These are phyloP conservation scores for Filobasidium floriforme DNA, from an alignment of 768 basidiomycete genomes.

Conservation along the genomic window DNA sequence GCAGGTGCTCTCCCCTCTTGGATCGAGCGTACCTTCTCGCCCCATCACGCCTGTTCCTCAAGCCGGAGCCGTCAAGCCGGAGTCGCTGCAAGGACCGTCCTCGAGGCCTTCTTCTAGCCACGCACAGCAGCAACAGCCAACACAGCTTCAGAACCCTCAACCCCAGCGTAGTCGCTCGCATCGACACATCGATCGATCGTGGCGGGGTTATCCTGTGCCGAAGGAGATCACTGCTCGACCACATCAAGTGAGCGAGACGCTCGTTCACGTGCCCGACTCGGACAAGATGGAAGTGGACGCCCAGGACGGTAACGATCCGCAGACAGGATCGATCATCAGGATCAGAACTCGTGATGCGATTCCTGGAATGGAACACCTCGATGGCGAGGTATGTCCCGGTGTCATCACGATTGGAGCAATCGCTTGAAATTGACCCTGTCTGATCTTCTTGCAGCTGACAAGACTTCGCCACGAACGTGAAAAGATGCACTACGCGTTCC, in stretches of 20 bases:
- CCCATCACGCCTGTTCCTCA: not conserved
- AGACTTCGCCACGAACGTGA: slow-evolving; percentile 16
- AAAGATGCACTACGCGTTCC: slow-evolving; percentile 16
- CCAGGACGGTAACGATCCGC: not conserved
- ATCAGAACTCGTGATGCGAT: not conserved
- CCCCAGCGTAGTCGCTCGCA: not conserved
- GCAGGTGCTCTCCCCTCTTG: not conserved
- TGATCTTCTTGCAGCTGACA: slow-evolving; percentile 11
- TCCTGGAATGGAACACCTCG: not conserved
- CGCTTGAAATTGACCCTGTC: not conserved
- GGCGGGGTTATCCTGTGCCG: not conserved
- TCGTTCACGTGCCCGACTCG: not conserved
- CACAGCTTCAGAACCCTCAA: not conserved
- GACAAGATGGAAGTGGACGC: not conserved
- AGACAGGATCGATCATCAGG: not conserved
- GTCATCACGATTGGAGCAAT: not conserved
- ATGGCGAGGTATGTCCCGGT: not conserved
- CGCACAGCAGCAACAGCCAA: not conserved
- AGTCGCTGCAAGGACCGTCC: not conserved
- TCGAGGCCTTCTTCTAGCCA: not conserved
- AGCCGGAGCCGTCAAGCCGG: not conserved
- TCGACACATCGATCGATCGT: slow-evolving; percentile 2
- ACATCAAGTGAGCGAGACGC: not conserved
- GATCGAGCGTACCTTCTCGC: not conserved
- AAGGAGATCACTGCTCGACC: not conserved